phyloP scores from a whole-genome alignment of 306 rosid genomes.

The Elaeagnus macrophylla region DNA sequence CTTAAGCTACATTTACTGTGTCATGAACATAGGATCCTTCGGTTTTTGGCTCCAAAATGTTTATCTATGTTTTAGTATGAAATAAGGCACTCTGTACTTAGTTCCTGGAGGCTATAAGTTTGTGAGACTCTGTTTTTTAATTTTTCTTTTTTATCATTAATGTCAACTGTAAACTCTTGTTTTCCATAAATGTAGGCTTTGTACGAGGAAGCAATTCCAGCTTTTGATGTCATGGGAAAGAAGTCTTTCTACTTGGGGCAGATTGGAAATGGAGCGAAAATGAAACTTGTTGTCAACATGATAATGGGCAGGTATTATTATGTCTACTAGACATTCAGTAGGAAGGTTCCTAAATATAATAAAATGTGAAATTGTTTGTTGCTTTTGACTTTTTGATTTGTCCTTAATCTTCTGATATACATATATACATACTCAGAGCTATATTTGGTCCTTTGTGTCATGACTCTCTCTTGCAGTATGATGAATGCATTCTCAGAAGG shows the following conservation, averaged over 20 bases:
- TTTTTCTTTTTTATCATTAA: neutral
- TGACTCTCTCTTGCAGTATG: conserved; percentile 38
- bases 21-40: no score
- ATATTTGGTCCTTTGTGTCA: neutral
- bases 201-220: conserved; percentile 58
- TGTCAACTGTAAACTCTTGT: conserved; percentile 11
- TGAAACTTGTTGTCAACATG: conserved; percentile 97
- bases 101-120: no score
- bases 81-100: no score
- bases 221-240: conserved; percentile 66
- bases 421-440: neutral
- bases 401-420: neutral
- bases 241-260: conserved; percentile 79
- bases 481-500: conserved; percentile 91
- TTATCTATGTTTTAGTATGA: no score
- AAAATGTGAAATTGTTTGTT: neutral
- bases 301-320: conserved; percentile 93
- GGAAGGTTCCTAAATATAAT: neutral
- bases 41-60: no score
- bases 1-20: no score
- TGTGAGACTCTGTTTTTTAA: neutral
- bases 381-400: neutral
- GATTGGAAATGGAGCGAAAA: conserved; percentile 92
- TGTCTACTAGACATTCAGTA: no score
- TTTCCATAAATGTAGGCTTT: conserved; percentile 37